phyloP scores from a whole-genome alignment of 164 flowering plant species.

The Litsea cubeba region DNA sequence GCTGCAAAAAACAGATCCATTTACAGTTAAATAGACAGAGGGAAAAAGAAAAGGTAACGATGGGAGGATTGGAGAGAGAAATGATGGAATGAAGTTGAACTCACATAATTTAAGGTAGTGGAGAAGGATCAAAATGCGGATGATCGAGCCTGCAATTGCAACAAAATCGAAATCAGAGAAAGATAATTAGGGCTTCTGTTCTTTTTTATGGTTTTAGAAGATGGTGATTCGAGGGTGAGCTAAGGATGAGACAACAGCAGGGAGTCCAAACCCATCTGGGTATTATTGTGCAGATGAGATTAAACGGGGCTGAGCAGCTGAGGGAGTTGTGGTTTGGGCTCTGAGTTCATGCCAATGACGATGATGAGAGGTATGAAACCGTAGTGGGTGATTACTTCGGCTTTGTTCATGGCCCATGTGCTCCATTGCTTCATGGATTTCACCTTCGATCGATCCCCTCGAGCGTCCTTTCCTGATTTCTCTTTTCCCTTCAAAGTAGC shows the following conservation, averaged over 20 bases:
- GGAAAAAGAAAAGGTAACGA: not conserved
- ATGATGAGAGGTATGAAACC: slow-evolving; percentile 80
- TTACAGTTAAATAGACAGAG: not conserved
- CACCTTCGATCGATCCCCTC: slow-evolving; percentile 26
- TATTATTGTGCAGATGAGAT: slow-evolving; percentile 5
- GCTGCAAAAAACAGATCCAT: not conserved
- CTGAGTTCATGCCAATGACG: no score
- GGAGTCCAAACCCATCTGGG: not conserved
- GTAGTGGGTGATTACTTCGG: slow-evolving; percentile 69
- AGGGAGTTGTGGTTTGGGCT: slow-evolving; percentile 57
- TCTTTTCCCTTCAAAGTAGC: slow-evolving; percentile 49
- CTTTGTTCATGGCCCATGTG: slow-evolving; percentile 67
- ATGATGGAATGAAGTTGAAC: slow-evolving; percentile 14
- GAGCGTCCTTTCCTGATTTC: slow-evolving; percentile 29
- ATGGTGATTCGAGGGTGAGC: slow-evolving; percentile 21
- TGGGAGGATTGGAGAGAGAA: not conserved
- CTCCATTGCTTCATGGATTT: slow-evolving; percentile 64
- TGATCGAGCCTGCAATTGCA: slow-evolving; percentile 29
- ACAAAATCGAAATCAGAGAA: slow-evolving; percentile 1
- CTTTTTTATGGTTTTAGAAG: not conserved
- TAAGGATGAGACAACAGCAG: slow-evolving; percentile 38
- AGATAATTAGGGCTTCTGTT: no score
- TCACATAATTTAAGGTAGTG: slow-evolving; percentile 92
- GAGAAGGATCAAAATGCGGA: slow-evolving; percentile 62
- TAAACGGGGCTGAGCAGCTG: slow-evolving; percentile 71